Conservation (phyloP, 1,284 basidiomycete genomes). For the Nidula niveotomentosa region DNA sequence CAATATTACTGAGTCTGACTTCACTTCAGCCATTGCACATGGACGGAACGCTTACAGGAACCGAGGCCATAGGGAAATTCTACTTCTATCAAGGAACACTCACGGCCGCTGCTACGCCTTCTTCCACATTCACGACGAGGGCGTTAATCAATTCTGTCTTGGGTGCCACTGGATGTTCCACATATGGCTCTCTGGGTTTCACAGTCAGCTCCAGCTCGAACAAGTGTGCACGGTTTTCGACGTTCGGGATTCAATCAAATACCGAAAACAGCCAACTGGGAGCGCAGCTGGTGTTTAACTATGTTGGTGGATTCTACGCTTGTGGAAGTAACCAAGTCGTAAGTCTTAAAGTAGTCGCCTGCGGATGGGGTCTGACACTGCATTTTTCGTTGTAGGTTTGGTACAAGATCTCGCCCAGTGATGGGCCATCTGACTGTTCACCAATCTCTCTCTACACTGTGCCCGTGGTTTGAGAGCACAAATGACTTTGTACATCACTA, state of each 20-base stretch:
- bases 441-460: slow-evolving; percentile 24
- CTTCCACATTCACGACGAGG: slow-evolving; percentile 2
- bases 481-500: no score
- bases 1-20: neutral
- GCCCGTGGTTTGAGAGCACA: slow-evolving; percentile 12
- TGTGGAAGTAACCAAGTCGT: slow-evolving; percentile 25
- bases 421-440: slow-evolving; percentile 19
- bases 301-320: slow-evolving; percentile 26
- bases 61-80: slow-evolving; percentile 20
- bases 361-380: neutral
- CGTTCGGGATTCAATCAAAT: slow-evolving; percentile 26
- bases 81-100: slow-evolving; percentile 27
- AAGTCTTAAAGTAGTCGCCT: slow-evolving; percentile 7
- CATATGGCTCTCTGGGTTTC: slow-evolving; percentile 22
- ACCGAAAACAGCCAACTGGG: slow-evolving; percentile 23
- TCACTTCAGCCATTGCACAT: slow-evolving; percentile 20
- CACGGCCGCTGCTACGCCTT: slow-evolving; percentile 5
- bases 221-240: slow-evolving; percentile 24
- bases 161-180: slow-evolving; percentile 17
- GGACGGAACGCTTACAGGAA: slow-evolving; percentile 18
- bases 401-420: slow-evolving; percentile 19
- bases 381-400: slow-evolving; percentile 18
- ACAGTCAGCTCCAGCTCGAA: slow-evolving; percentile 19
- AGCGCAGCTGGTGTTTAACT: slow-evolving; percentile 26
- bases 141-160: slow-evolving; percentile 14